Evolutionary conservation across 768 basidiomycete species (phyloP).

Genomic region (Infundibulicybe gibba): DNA sequence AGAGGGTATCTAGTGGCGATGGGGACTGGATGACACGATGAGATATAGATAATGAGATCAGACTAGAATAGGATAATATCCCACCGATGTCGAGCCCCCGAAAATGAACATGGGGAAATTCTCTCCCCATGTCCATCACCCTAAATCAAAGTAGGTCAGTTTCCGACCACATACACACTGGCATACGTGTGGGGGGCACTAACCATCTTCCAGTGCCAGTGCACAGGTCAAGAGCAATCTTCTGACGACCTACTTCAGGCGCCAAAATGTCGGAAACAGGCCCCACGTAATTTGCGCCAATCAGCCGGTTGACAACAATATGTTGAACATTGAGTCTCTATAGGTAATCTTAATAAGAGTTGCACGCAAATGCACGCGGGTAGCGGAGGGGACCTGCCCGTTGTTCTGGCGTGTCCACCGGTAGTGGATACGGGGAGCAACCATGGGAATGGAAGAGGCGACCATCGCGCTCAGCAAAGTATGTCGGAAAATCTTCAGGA

Average conservation of each 20-base stretch:
- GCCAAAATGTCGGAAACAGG: constrained; percentile 55
- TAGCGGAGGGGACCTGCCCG: constrained; percentile 38
- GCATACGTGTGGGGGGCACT: constrained; percentile 10
- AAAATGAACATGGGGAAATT: constrained; percentile 63
- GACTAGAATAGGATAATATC: constrained; percentile 15
- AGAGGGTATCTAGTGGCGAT: constrained; percentile 64
- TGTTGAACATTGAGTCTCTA: constrained; percentile 57
- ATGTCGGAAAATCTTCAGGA: constrained; percentile 50
- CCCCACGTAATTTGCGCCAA: constrained; percentile 57
- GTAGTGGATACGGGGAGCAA: constrained; percentile 65
- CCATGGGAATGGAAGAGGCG: constrained; percentile 69
- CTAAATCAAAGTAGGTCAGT: too few species aligned
- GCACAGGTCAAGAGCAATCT: constrained; percentile 68
- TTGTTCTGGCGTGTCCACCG: constrained; percentile 69
- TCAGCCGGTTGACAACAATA: constrained; percentile 39
- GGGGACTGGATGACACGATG: constrained; percentile 46
- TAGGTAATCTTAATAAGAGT: too few species aligned
- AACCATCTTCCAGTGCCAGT: constrained; percentile 76
- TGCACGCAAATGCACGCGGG: neutral
- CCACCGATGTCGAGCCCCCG: constrained; percentile 76
- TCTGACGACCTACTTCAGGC: constrained; percentile 32
- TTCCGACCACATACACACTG: neutral
- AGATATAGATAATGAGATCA: constrained; percentile 7
- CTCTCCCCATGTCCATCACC: constrained; percentile 70
- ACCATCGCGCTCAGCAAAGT: constrained; percentile 55